phyloP scores from a whole-genome alignment of 306 rosid species.

The Aeschynomene evenia region DNA sequence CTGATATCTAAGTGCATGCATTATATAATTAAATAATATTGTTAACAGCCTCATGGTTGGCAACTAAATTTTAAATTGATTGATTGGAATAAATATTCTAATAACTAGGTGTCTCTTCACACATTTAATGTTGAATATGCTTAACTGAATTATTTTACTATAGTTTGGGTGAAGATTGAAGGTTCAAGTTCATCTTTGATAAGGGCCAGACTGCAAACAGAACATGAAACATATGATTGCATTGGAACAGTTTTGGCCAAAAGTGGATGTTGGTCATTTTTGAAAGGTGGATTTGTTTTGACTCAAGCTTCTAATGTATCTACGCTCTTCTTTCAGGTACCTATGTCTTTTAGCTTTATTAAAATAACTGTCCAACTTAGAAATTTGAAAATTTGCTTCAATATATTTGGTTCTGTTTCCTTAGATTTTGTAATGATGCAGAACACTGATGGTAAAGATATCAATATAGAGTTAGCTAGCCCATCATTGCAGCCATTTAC shows the following conservation, averaged over 20 bases:
- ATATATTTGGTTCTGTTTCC: not conserved
- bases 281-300: conserved; percentile 86
- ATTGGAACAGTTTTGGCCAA: conserved; percentile 75
- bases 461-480: conserved; percentile 48
- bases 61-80: not conserved
- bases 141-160: not conserved
- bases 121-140: not conserved
- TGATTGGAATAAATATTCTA: not conserved
- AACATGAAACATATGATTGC: conserved; percentile 42
- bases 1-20: not conserved
- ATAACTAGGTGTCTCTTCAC: not conserved
- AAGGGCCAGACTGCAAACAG: conserved; percentile 57
- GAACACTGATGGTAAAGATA: conserved; percentile 45
- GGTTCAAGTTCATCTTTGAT: conserved; percentile 52
- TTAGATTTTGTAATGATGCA: conserved; percentile 19
- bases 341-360: not conserved
- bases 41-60: not conserved
- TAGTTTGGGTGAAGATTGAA: conserved; percentile 72
- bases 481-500: conserved; percentile 79
- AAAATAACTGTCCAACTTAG: not conserved
- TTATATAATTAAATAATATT: not conserved
- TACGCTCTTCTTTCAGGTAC: conserved; percentile 55
- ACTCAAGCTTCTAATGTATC: conserved; percentile 46
- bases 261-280: conserved; percentile 90
- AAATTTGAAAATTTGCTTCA: not conserved